Evolutionary conservation across 2,329 filamentous ascomycete species (phyloP).

Genomic region (Exophiala bonariae): DNA sequence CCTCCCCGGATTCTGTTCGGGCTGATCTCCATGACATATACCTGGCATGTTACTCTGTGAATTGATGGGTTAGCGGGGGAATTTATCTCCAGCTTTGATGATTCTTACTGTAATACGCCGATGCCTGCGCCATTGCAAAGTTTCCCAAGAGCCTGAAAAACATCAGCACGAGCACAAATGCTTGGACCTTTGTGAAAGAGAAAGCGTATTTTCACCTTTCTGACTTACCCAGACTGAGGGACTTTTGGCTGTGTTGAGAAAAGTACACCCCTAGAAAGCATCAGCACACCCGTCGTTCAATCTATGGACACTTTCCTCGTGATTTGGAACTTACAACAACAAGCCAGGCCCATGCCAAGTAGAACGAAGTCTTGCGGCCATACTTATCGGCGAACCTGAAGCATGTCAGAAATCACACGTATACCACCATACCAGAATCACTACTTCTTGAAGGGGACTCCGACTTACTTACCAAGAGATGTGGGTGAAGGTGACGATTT

Average conservation of each 20-base stretch:
- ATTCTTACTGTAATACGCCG: background rate
- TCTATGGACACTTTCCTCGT: too few relatives aligned
- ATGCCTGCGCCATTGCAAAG: background rate
- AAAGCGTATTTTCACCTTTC: too few relatives aligned
- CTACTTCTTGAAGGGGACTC: too few relatives aligned
- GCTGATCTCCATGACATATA: background rate
- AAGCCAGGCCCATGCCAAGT: conserved; percentile 1
- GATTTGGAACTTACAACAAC: background rate
- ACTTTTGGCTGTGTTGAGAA: conserved; percentile 1
- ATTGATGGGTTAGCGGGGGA: background rate
- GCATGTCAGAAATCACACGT: too few relatives aligned
- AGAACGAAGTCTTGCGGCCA: background rate
- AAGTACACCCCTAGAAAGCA: background rate
- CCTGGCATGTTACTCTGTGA: conserved; percentile 1
- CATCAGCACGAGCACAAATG: too few relatives aligned
- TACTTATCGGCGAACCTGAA: background rate
- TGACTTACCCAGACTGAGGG: background rate
- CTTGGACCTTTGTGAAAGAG: background rate
- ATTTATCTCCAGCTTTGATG: background rate
- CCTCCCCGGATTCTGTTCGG: conserved; percentile 1
- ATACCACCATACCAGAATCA: too few relatives aligned
- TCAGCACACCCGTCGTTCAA: background rate
- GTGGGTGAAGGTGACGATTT: too few relatives aligned
- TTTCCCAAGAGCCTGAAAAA: background rate
- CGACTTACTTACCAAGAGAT: too few relatives aligned